Percentiles rank a stretch among this genome's conserved stretches.
These are phyloP conservation scores for Physcomitrellopsis africana DNA, from an alignment of 225 moss, liverwort and hornwort species.

Conservation along the genomic window DNA sequence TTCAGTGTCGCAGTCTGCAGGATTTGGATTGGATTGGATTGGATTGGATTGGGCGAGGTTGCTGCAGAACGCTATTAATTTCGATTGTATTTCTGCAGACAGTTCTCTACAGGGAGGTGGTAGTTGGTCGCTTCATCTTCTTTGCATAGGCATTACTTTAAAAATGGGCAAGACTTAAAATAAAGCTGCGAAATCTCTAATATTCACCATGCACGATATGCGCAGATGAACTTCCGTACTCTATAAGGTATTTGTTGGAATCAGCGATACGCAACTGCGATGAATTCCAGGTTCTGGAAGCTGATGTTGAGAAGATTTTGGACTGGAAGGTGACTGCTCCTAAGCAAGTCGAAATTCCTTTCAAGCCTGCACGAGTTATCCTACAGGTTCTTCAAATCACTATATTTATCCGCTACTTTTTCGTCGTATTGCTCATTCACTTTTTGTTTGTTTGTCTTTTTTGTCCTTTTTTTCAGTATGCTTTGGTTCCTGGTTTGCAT, in stretches of 20 bases:
- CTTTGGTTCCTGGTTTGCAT: too few species aligned
- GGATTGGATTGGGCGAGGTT: too few species aligned
- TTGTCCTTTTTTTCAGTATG: too few species aligned
- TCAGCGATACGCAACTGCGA: constrained; percentile 82
- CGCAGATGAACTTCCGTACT: constrained; percentile 75
- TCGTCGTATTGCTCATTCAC: not conserved
- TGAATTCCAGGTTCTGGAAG: constrained; percentile 60
- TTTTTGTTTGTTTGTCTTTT: too few species aligned
- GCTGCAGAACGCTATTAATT: too few species aligned
- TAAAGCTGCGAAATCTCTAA: not conserved
- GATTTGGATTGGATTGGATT: too few species aligned
- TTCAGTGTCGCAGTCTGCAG: not conserved
- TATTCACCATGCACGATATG: not conserved
- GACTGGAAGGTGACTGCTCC: constrained; percentile 83
- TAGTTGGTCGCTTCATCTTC: too few species aligned
- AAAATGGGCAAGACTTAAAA: too few species aligned
- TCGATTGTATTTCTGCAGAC: too few species aligned
- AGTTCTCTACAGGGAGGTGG: too few species aligned
- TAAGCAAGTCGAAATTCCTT: constrained; percentile 83
- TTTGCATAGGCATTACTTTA: too few species aligned
- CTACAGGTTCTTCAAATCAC: constrained; percentile 52
- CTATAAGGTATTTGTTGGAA: constrained; percentile 75
- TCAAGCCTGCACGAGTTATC: constrained; percentile 86
- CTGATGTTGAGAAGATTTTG: constrained; percentile 81
- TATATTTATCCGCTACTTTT: not conserved